Evolutionary conservation across 2,329 filamentous ascomycete genomes (phyloP), one percentile per base, ranked within the genome.

Genomic region (Aspergillus phoenicis): DNA sequence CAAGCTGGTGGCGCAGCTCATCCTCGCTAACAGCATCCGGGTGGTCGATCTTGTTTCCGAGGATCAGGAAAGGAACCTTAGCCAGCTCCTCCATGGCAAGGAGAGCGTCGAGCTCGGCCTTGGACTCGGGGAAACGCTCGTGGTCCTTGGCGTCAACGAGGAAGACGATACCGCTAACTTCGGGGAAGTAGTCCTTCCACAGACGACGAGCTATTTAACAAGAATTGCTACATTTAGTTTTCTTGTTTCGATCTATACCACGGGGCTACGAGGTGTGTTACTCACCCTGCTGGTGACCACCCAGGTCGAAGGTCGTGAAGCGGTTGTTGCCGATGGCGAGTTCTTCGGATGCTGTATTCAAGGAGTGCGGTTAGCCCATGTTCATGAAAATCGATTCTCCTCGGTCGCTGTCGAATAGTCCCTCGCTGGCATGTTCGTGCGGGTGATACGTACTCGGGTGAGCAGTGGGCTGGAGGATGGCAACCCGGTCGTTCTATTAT

Each of bases 31-130:
- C 89, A 65, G 95, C 95, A 70, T 96, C 91, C 57, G 93, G 93
- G 83, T 98, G 93, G 79, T 99, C 95, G 78, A 99, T 99, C 88
- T 99, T 99, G 88, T 99, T 99, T 71, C 95, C 95, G 66, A 99
- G 87, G 70, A 99, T 88, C 64, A 98, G 87, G 79, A 98, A 98
- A 58, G 95, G 95, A 8, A 97, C 95, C 84, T 96, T 97, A 77
- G 87, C 83, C 41, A 99, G 87, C 77, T 98, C 94, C 82, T 99
- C 95, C 94, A 99, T 97, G 64, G 91, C 88, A 69, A 99, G 86
- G 56, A 98, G 90, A 57, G 91, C 93, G 75, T 99, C 95, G 65
- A 99, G 90, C 83, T 99, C 95, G 71, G 91, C 94, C 84, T 98
- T 98, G 75, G 93, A 91, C 83, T 99, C 95, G 72, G 85, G 78